Base-by-base conservation (phyloP, 2,329 filamentous ascomycete genomes). In the Zalaria obscura region DNA sequence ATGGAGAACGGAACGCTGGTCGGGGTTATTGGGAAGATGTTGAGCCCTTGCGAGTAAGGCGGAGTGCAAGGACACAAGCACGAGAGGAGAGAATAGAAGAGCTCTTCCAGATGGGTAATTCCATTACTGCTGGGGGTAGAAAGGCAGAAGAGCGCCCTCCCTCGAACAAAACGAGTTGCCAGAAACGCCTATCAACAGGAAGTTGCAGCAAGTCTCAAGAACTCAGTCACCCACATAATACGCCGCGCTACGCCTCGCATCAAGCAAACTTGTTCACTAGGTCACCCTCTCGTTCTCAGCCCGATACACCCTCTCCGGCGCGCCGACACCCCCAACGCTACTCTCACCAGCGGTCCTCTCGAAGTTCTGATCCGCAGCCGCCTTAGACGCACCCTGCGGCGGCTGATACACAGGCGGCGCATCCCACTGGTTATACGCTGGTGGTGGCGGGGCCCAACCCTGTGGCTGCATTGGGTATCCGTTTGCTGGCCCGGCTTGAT, bases 1-100 rank as follows among this genome's bases (percentile, higher is more conserved):
- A 67, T 95, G 52, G 91, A 96, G 63, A 98, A 98, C 58, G 83
- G 84, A 43, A 93, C 84, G 1, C 67, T 98, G 45, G 86, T 85
- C 69, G 79, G 79, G 34, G 84, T 95, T 28, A 70, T 98, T 48
- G 78, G 84, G 58, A 94, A 91, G 64, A 96, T 98, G 91, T 71
- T 96, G 47, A 54, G 55, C 28, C 59, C 58, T 27, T 61, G 58
- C 52, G 57, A 56, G 40, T 59, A 46, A 41, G 18, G 25, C 11
- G 10, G 31, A 32, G 28, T 5, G 32, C 10, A 35, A 28, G 38
- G 28, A 11, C n/a, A 26, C 9, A n/a, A 40, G 8, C 18, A n/a
- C 9, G 38, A 40, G 27, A 7, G 36, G 36, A 5, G 25, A 9
- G 8, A 36, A 25, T 3, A 34, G 9, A 34, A 9, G 31, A 34